Base-by-base conservation (phyloP, 306 rosid species). In the Quercus dentata region DNA sequence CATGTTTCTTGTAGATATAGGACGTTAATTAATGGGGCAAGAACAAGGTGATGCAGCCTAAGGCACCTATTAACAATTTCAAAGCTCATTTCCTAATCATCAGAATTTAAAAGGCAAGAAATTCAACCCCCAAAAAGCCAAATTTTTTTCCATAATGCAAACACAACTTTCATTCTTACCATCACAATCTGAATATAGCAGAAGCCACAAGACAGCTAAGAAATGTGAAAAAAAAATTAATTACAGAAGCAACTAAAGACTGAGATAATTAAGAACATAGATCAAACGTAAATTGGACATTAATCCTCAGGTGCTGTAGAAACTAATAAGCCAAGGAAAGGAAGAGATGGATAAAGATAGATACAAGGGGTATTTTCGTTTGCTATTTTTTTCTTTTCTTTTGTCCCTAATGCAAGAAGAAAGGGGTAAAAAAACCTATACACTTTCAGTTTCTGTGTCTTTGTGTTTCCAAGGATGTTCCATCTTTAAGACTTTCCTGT, bases 401-500 rank as follows among this genome's bases (percentile, higher is more conserved):
- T 71, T 51, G 5, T 71, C 20, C 41, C 58, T 71, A 85, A 82
- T 69, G 74, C 21, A 65, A 54, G 70, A 76, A 71, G 64, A 62
- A 63, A 78, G 75, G 81, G 76, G 75, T 38, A 79, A 72, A 80
- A 85, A 80, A 44, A 52, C 81, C 90, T 88, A 83, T 91, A 95
- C 87, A 91, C 41, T 85, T 77, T 91, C 90, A 95, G 69, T 82
- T 85, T 85, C 77, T 89, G 56, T 76, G 86, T 78, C 81, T 91
- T 79, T 85, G 90, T 78, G 88, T 88, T 88, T 93, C 99, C 85
- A 93, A 84, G 77, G 88, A 83, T 67, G 94, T 80, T 65, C 98
- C 99, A 59, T 93, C 99, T 85, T 91, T 86, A 69, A 96, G 94
- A 76, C 97, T 93, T 89, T 96, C 99, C 76, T 85, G 91, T 20